These are phyloP conservation scores for Hypoxylon sp. DNA, from an alignment of 2,329 filamentous ascomycete species.

Conservation along the genomic window DNA sequence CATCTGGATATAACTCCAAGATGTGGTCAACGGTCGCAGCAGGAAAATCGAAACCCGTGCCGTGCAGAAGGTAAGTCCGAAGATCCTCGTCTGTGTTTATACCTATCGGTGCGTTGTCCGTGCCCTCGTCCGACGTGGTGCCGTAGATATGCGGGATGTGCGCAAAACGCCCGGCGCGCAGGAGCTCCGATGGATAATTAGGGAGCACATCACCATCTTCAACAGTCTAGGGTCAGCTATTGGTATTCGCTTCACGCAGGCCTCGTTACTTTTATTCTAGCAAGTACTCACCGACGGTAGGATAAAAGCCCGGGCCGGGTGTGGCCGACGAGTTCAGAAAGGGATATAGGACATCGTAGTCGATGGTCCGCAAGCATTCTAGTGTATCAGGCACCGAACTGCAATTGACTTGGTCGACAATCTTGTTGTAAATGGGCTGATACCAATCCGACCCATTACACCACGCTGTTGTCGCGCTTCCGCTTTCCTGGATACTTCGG, in stretches of 20 bases:
- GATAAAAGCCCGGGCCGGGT: slow-evolving; percentile 47
- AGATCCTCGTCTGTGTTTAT: slow-evolving; percentile 48
- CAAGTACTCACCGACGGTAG: slow-evolving; percentile 47
- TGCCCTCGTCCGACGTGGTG: slow-evolving; percentile 74
- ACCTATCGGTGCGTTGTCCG: slow-evolving; percentile 47
- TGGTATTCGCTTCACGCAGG: background rate
- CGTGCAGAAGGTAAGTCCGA: slow-evolving; percentile 37
- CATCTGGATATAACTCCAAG: slow-evolving; percentile 63
- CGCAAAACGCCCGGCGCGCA: slow-evolving; percentile 70
- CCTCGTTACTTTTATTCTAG: background rate
- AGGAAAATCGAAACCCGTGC: slow-evolving; percentile 45
- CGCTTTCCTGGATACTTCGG: slow-evolving; percentile 49
- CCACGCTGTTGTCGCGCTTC: slow-evolving; percentile 52
- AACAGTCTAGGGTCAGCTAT: slow-evolving; percentile 47
- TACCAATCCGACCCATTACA: slow-evolving; percentile 56
- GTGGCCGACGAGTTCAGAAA: slow-evolving; percentile 56
- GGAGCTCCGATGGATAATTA: slow-evolving; percentile 64
- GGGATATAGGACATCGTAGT: slow-evolving; percentile 60
- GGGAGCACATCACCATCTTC: slow-evolving; percentile 68
- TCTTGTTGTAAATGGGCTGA: slow-evolving; percentile 61
- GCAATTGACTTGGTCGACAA: slow-evolving; percentile 63
- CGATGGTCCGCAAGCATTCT: slow-evolving; percentile 62
- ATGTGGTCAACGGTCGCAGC: slow-evolving; percentile 52
- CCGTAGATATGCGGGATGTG: slow-evolving; percentile 73
- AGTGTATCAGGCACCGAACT: slow-evolving; percentile 59